Percentiles rank a stretch among this genome's conserved stretches.
phyloP scores from a whole-genome alignment of 805 yeast genomes.

The Metschnikowia reukaufii region DNA sequence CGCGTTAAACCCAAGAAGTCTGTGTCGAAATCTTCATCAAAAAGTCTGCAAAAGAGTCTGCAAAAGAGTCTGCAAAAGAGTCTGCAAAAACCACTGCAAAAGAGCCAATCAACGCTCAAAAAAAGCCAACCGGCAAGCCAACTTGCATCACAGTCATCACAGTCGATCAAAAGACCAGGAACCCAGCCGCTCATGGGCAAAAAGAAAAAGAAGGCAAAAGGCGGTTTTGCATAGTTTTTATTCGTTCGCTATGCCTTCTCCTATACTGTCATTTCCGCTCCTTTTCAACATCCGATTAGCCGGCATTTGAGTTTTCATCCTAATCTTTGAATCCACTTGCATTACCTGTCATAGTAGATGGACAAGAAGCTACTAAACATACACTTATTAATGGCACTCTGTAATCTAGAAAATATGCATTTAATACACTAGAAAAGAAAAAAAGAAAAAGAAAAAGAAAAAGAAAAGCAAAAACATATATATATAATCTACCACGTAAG shows the following conservation, averaged over 20 bases:
- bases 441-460: not conserved
- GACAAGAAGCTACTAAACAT: too few relatives aligned
- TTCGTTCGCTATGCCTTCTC: not conserved
- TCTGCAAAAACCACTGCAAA: not conserved
- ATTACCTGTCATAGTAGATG: too few relatives aligned
- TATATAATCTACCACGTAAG: not conserved
- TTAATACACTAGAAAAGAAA: not conserved
- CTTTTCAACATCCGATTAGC: too few relatives aligned
- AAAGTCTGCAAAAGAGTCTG: not conserved
- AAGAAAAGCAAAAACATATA: not conserved
- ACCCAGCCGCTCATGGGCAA: conserved; percentile 3
- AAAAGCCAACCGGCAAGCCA: conserved; percentile 1
- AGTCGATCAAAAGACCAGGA: conserved; percentile 9
- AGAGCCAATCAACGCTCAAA: not conserved
- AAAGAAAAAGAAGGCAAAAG: conserved; percentile 43
- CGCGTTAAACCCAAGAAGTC: not conserved
- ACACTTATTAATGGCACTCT: too few relatives aligned
- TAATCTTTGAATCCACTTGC: too few relatives aligned
- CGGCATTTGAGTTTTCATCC: too few relatives aligned
- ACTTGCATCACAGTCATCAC: conserved; percentile 2
- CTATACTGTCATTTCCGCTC: too few relatives aligned
- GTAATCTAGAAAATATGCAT: not conserved
- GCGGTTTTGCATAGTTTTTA: conserved; percentile 41
- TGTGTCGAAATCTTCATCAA: not conserved
- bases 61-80: not conserved